Evolutionary conservation across 1,284 basidiomycete species (phyloP).

Genomic region (Ceratorhiza oryzae-sativae): DNA sequence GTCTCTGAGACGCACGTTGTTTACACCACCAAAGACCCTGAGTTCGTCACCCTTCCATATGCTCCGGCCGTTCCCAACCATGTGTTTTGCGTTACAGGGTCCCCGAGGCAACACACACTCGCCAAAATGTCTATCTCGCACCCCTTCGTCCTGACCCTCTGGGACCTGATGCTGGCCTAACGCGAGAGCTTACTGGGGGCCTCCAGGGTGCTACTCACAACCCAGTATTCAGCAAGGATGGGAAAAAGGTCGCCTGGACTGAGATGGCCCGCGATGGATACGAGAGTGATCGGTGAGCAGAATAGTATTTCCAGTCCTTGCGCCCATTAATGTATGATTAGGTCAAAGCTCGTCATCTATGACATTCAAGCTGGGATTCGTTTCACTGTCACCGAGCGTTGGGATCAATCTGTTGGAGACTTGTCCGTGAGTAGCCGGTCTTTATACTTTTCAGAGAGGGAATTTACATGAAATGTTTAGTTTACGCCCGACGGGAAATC

Average conservation of each 20-base stretch:
- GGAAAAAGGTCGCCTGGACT: conserved; percentile 82
- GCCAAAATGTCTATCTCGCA: conserved; percentile 53
- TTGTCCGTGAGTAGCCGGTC: conserved; percentile 25
- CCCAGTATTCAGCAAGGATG: conserved; percentile 69
- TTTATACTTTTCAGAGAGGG: neutral
- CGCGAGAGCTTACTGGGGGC: conserved; percentile 77
- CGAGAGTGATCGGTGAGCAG: conserved; percentile 73
- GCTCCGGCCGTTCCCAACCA: neutral
- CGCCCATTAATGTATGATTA: conserved; percentile 46
- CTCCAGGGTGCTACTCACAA: conserved; percentile 80
- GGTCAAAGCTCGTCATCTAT: conserved; percentile 78
- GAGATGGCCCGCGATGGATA: conserved; percentile 87
- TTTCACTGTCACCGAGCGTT: conserved; percentile 74
- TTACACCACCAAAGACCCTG: conserved; percentile 85
- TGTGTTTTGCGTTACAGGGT: conserved; percentile 36
- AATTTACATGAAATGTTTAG: conserved; percentile 51
- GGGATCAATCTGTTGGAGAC: conserved; percentile 78
- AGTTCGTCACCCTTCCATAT: conserved; percentile 53
- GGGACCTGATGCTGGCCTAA: conserved; percentile 57
- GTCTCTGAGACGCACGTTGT: conserved; percentile 72
- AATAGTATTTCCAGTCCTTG: neutral
- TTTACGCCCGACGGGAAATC: conserved; percentile 75
- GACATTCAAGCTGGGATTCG: conserved; percentile 71
- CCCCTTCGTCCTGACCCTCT: conserved; percentile 60
- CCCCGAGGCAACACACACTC: conserved; percentile 51